Conservation (phyloP, 192 early-diverging fungal species). For the Neocallimastix lanati region DNA sequence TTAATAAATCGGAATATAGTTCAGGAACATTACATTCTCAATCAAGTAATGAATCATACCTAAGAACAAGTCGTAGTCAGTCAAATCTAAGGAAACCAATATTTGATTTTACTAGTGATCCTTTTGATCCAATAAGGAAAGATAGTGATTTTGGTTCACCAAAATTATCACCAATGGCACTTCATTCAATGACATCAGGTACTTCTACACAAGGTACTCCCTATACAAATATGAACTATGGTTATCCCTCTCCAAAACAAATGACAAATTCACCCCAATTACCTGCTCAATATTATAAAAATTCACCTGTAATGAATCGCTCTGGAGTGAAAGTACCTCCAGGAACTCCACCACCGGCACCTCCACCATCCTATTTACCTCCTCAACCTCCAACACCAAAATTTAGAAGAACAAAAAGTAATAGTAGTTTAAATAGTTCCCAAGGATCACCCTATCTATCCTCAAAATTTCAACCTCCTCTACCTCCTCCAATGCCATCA, state of each 20-base stretch:
- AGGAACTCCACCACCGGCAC: neutral
- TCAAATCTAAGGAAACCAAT: neutral
- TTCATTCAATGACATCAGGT: neutral
- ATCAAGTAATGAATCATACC: neutral
- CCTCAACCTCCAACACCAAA: neutral
- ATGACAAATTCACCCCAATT: neutral
- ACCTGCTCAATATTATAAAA: neutral
- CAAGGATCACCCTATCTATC: neutral
- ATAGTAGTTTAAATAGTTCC: neutral
- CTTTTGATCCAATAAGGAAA: neutral
- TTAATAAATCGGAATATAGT: too few relatives aligned
- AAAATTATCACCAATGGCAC: neutral
- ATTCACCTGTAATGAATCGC: neutral
- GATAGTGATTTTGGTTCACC: neutral
- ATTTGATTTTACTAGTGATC: neutral
- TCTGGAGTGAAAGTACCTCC: neutral
- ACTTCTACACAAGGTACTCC: too few relatives aligned
- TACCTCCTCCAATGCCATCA: neutral
- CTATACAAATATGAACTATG: neutral
- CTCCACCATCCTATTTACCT: neutral
- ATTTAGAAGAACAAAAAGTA: neutral
- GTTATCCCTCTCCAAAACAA: neutral
- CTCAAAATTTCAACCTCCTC: neutral
- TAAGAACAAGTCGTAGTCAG: neutral
- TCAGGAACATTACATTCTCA: neutral